Conservation (phyloP, 1,284 basidiomycete genomes). For the Heterobasidion annosum region DNA sequence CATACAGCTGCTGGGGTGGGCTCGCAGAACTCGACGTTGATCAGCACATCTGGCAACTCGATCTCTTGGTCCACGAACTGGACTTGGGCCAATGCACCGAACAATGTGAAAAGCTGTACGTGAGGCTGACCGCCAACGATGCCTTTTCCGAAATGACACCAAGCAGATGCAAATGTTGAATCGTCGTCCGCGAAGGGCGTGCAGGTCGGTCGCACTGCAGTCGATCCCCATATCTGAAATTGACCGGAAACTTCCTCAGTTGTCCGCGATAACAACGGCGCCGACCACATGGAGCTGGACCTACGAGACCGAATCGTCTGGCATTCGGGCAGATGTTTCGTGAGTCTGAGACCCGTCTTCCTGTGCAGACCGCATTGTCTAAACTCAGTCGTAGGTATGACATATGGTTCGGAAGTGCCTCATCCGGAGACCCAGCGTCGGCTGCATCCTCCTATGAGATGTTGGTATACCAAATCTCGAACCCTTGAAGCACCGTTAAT, state of each 20-base stretch:
- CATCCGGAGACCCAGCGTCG: constrained; percentile 36
- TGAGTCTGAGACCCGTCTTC: constrained; percentile 15
- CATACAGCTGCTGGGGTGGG: constrained; percentile 30
- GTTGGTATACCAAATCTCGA: constrained; percentile 19
- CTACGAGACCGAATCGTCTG: constrained; percentile 33
- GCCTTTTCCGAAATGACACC: background rate
- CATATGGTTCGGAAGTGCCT: constrained; percentile 41
- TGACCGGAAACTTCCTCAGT: constrained; percentile 16
- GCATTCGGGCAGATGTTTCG: constrained; percentile 47
- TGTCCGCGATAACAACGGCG: constrained; percentile 30
- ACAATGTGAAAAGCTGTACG: constrained; percentile 50
- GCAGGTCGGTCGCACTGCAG: constrained; percentile 21
- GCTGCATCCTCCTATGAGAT: constrained; percentile 44
- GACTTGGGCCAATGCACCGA: constrained; percentile 43
- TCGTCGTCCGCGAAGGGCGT: constrained; percentile 36
- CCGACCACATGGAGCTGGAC: constrained; percentile 44
- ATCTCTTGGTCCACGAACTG: constrained; percentile 48
- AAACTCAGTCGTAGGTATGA: constrained; percentile 33
- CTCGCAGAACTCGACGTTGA: constrained; percentile 38
- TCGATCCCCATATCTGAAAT: too few species aligned
- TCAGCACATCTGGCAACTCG: constrained; percentile 27
- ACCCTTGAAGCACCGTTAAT: background rate
- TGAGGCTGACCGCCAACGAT: background rate
- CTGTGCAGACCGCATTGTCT: background rate
- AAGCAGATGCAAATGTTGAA: constrained; percentile 28